These are phyloP conservation scores for Coemansia sp. DNA, from an alignment of 192 early-diverging fungal genomes.

Conservation along the genomic window DNA sequence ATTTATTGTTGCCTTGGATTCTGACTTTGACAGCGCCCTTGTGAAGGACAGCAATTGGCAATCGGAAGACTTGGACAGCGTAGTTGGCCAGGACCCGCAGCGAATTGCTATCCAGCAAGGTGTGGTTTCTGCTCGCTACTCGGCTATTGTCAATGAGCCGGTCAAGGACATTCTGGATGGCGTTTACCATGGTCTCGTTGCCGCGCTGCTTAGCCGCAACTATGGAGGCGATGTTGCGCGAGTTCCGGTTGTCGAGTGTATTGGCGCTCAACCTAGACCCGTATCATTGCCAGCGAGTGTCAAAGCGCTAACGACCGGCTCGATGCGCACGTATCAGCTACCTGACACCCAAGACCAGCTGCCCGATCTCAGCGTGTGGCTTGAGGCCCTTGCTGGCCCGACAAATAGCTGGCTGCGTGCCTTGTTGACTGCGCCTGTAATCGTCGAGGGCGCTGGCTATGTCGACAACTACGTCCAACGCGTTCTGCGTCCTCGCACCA, in stretches of 20 bases:
- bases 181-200: slow-evolving; percentile 79
- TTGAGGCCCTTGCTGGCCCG: slow-evolving; percentile 68
- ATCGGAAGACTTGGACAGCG: slow-evolving; percentile 79
- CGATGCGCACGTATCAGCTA: slow-evolving; percentile 12
- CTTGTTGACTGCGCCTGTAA: slow-evolving; percentile 63
- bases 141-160: slow-evolving; percentile 74
- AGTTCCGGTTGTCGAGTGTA: slow-evolving; percentile 80
- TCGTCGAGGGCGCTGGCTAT: slow-evolving; percentile 68
- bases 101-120: slow-evolving; percentile 88
- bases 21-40: slow-evolving; percentile 86
- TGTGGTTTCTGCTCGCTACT: slow-evolving; percentile 75
- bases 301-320: neutral
- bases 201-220: slow-evolving; percentile 65
- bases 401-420: slow-evolving; percentile 80
- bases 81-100: slow-evolving; percentile 80
- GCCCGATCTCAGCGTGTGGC: slow-evolving; percentile 53
- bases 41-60: slow-evolving; percentile 91
- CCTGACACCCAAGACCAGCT: neutral
- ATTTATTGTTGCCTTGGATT: slow-evolving; percentile 84
- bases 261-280: slow-evolving; percentile 39
- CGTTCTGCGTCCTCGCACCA: slow-evolving; percentile 59
- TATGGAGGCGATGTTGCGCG: slow-evolving; percentile 58
- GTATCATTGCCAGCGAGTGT: neutral
- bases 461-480: slow-evolving; percentile 59
- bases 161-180: slow-evolving; percentile 84